Base-by-base conservation (phyloP, 768 basidiomycete genomes). In the Cubamyces sp. region DNA sequence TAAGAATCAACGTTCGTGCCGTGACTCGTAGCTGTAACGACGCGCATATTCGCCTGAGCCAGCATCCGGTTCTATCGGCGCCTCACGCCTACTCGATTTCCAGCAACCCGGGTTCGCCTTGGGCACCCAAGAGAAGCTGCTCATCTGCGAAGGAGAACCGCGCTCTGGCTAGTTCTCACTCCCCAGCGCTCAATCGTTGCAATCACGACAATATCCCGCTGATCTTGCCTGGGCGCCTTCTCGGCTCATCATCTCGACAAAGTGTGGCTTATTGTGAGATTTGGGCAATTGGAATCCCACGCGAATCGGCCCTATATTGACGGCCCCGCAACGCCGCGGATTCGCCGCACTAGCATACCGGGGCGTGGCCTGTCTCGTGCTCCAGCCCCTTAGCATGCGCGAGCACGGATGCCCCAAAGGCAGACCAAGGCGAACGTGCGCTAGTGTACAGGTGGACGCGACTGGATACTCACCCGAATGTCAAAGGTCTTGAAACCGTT, bases 401-500 rank as follows among this genome's bases (percentile, higher is more conserved):
- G 19, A 46, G 8, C 21, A 8, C 43, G 16, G n/a, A 46, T 23
- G 48, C 14, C 26, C 5, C 48, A 23, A 14, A 23, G 19, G 19
- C 46, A 43, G 42, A 16, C 16, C 42, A 7, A 23, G 51, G 14
- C 40, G 37, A 41, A 53, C 45, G 19, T 42, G 25, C n/a, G 16
- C 25, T 12, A 7, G 11, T 6, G 23, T 21, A 45, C n/a, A 28
- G 60, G 34, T 28, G 47, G 28, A 15, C 48, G 53, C 25, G 15
- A 42, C 30, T 51, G 42, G 39, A 60, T 9, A 74, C 84, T 66
- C 74, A 94, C 92, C 47, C 96, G 83, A 64, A 98, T 94, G 76
- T 99, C 96, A 74, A 97, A 97, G 3, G 89, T 90, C 79, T 98
- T 98, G 87, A 93, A 96, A 18, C 96, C 96, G 75, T 99, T 99